Evolutionary conservation across 306 rosid genomes (phyloP), one percentile per base, ranked within the genome.

Genomic region (Boehmeria nivea): DNA sequence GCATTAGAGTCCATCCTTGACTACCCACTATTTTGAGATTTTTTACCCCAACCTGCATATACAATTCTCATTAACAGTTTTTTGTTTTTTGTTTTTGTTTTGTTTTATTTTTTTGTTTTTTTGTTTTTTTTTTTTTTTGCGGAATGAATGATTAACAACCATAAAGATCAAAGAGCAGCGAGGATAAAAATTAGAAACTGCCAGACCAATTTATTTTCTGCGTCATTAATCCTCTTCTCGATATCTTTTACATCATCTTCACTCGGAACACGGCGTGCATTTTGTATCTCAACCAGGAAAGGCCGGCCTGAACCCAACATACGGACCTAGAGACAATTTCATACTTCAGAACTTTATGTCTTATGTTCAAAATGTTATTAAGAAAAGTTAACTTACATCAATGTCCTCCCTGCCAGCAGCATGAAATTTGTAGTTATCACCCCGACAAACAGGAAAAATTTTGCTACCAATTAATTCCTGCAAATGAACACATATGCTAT

Each of bases 361-460:
- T n/a, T 42, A 46, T 31, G 50, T 51, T 54, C 33, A 46, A 50
- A 69, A 43, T 40, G 18, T 45, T 31, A 75, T 12, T 20, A 60
- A 36, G 36, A 60, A 54, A 59, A 59, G 43, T 8, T 60, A 37
- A 28, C 54, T 61, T 84, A 91, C 99, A 84, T 91, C 95, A 12
- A 87, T 83, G 76, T 91, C 99, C 72, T 91, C 95, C 80, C 99
- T 80, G 24, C 99, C 99, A 16, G 96, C 99, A 65, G 95, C 93
- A 71, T 91, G 99, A 76, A 84, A 91, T 81, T 91, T 91, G 64
- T 68, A 87, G 65, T 44, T 82, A 68, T 87, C 99, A 65, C 95
- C 99, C 28, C 39, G 64, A 70, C 95, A 91, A 51, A 68, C 43
- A 44, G 83, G 86, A 54, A 80, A 79, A 72, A 84, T 79, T 58